Percentiles rank a stretch among this genome's conserved stretches.
Conservation (phyloP, 2,329 filamentous ascomycete genomes). For the Berkeleyomyces basicola region DNA sequence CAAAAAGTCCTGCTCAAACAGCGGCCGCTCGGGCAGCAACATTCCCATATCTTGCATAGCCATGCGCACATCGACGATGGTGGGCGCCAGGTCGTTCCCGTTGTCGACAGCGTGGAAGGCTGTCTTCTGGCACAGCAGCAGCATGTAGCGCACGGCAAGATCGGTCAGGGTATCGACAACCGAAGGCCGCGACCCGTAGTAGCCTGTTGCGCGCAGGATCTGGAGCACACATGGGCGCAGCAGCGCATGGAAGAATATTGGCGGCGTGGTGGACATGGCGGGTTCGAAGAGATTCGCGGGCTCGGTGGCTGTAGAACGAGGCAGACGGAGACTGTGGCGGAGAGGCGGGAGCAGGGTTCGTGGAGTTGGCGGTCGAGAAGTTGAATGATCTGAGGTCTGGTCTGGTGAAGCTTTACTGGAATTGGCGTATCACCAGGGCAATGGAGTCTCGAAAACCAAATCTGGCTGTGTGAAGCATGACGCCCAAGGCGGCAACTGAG, state of each 20-base stretch:
- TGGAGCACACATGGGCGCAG: slow-evolving; percentile 78
- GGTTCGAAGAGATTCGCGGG: not conserved
- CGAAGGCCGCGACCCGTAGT: slow-evolving; percentile 63
- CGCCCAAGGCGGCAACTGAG: not conserved
- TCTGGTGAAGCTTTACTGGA: not conserved
- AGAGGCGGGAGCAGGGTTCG: too few relatives aligned
- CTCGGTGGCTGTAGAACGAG: too few relatives aligned
- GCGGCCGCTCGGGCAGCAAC: slow-evolving; percentile 49
- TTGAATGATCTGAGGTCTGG: too few relatives aligned
- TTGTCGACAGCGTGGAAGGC: slow-evolving; percentile 55
- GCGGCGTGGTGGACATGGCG: slow-evolving; percentile 29
- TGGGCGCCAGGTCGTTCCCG: slow-evolving; percentile 35
- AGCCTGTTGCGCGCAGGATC: slow-evolving; percentile 80
- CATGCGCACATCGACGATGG: slow-evolving; percentile 62
- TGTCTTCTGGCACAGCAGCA: slow-evolving; percentile 55
- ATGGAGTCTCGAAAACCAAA: not conserved
- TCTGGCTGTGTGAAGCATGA: not conserved
- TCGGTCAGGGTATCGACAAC: slow-evolving; percentile 82
- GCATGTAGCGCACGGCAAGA: slow-evolving; percentile 65
- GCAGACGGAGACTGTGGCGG: too few relatives aligned
- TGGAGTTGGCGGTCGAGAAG: too few relatives aligned
- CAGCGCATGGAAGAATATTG: slow-evolving; percentile 51
- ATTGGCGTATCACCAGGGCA: not conserved
- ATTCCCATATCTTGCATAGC: slow-evolving; percentile 70
- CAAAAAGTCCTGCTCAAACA: slow-evolving; percentile 50